Conservation (phyloP, 805 yeast genomes). For the Barnettozyma sucrosica region DNA sequence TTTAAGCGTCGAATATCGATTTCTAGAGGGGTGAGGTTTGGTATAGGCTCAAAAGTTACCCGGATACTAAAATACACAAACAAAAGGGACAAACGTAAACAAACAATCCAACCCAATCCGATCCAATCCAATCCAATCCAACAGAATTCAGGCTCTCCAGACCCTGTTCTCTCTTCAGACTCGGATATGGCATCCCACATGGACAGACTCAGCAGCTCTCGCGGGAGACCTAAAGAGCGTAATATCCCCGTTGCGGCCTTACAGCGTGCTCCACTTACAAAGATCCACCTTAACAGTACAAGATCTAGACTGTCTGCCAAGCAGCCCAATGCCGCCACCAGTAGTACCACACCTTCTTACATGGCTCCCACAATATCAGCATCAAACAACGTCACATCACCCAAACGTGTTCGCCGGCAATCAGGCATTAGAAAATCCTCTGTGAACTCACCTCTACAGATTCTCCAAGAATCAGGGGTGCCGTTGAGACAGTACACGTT, state of each 20-base stretch:
- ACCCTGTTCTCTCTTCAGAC: no score
- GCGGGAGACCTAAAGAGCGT: neutral
- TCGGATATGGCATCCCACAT: neutral
- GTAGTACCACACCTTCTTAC: slow-evolving; percentile 18
- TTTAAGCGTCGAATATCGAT: no score
- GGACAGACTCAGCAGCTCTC: slow-evolving; percentile 1
- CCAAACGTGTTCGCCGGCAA: slow-evolving; percentile 17
- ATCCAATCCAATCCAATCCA: no score
- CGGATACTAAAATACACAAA: no score
- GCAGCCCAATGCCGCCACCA: neutral
- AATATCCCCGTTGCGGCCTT: neutral
- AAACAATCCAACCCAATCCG: no score
- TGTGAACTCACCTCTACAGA: slow-evolving; percentile 15
- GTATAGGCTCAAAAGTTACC: no score
- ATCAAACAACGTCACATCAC: slow-evolving; percentile 19
- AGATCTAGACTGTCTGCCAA: slow-evolving; percentile 6
- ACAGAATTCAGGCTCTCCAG: neutral
- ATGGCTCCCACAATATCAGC: slow-evolving; percentile 28
- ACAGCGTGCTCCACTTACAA: slow-evolving; percentile 22
- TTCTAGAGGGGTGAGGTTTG: no score
- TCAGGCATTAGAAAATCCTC: slow-evolving; percentile 16
- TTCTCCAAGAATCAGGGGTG: slow-evolving; percentile 22
- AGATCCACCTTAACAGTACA: slow-evolving; percentile 20
- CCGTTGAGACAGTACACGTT: slow-evolving; percentile 34
- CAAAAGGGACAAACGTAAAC: no score